Evolutionary conservation across 1,139 yeast genomes (phyloP).

Genomic region (Candida sp.): DNA sequence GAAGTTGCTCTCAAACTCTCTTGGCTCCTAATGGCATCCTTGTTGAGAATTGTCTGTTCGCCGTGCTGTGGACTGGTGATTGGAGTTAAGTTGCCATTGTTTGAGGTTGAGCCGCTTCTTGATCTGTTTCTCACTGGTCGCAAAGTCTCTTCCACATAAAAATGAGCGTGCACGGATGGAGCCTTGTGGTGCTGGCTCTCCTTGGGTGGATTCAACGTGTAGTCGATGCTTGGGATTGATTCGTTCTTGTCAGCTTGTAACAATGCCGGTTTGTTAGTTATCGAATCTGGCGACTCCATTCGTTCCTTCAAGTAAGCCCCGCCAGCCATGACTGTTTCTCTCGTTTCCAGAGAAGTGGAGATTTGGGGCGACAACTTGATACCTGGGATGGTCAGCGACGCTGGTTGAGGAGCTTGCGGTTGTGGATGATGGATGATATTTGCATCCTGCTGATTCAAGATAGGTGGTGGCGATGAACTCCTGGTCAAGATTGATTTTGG

Average conservation of each 20-base stretch:
- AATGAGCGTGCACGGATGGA: conserved; percentile 81
- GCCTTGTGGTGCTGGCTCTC: conserved; percentile 51
- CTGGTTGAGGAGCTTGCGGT: conserved; percentile 4
- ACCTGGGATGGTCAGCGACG: neutral
- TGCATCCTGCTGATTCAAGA: conserved; percentile 35
- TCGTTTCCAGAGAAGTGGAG: conserved; percentile 13
- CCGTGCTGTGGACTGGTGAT: conserved; percentile 4
- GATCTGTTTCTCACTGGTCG: conserved; percentile 49
- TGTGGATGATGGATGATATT: neutral
- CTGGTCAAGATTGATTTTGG: conserved; percentile 56
- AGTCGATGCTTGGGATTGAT: conserved; percentile 31
- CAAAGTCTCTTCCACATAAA: conserved; percentile 71
- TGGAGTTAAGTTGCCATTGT: conserved; percentile 1
- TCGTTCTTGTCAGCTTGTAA: conserved; percentile 15
- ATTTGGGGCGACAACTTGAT: conserved; percentile 6
- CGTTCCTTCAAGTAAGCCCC: conserved; percentile 47
- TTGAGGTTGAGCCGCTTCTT: conserved; percentile 40
- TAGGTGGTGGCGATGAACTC: conserved; percentile 76
- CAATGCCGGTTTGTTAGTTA: conserved; percentile 5
- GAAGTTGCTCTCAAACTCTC: conserved; percentile 11
- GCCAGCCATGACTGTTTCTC: conserved; percentile 54
- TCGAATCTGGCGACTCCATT: conserved; percentile 1
- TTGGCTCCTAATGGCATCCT: conserved; percentile 10
- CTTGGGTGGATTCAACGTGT: conserved; percentile 33
- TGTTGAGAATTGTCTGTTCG: conserved; percentile 1